phyloP scores from a whole-genome alignment of 164 flowering plant genomes.

The Sextonia rubra region DNA sequence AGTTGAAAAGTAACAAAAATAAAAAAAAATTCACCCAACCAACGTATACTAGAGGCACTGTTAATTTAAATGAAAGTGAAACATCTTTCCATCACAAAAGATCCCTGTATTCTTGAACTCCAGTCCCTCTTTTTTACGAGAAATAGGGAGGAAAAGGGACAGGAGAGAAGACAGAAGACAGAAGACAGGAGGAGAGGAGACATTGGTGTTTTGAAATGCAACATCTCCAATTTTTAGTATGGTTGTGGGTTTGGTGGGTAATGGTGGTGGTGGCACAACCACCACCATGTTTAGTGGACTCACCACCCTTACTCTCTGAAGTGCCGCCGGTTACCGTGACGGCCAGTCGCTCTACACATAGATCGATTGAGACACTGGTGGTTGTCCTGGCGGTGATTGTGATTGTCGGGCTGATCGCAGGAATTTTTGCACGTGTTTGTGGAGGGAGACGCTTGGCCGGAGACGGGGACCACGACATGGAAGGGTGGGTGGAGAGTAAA shows the following conservation, averaged over 20 bases:
- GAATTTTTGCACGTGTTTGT: slow-evolving; percentile 64
- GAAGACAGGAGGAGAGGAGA: too few species aligned
- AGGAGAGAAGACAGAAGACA: too few species aligned
- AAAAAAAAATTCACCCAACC: not conserved
- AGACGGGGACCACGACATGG: slow-evolving; percentile 60
- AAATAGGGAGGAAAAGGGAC: too few species aligned
- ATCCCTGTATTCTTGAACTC: not conserved
- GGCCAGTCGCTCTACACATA: slow-evolving; percentile 29
- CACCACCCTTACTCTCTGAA: not conserved
- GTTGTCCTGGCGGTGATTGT: slow-evolving; percentile 75
- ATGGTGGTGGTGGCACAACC: slow-evolving; percentile 2
- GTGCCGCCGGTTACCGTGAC: slow-evolving; percentile 19
- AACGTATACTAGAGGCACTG: not conserved
- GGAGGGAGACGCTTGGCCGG: slow-evolving; percentile 65
- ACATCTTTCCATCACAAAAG: not conserved
- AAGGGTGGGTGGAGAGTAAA: slow-evolving; percentile 76
- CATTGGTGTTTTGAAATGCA: not conserved
- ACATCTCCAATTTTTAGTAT: not conserved
- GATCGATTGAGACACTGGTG: slow-evolving; percentile 68
- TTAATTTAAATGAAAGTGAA: slow-evolving; percentile 1
- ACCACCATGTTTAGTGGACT: not conserved
- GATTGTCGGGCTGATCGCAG: slow-evolving; percentile 56
- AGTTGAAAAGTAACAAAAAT: not conserved
- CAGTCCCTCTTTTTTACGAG: not conserved
- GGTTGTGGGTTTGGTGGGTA: not conserved